A percentile compares a stretch with the other conserved stretches of the same genome.
phyloP scores from a whole-genome alignment of 2,329 filamentous ascomycete species.

The Fusarium staphyleae region DNA sequence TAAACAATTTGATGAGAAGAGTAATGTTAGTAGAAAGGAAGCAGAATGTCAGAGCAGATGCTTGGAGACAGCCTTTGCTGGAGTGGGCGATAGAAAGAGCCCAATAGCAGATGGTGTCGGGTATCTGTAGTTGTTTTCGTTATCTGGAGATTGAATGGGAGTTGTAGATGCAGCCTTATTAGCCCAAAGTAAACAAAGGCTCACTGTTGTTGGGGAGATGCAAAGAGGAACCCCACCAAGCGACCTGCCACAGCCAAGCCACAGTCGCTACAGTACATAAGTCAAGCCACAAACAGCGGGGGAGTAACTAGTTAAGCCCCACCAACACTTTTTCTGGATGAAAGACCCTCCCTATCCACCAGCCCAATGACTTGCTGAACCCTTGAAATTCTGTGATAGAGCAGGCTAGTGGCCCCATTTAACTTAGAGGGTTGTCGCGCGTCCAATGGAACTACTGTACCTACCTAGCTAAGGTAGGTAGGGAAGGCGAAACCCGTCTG shows the following conservation, averaged over 20 bases:
- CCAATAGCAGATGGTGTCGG: slow-evolving; percentile 9
- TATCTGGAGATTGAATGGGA: slow-evolving; percentile 21
- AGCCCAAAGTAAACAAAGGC: slow-evolving; percentile 39
- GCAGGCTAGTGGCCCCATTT: slow-evolving; percentile 1
- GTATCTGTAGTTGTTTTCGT: slow-evolving; percentile 25
- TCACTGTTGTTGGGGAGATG: slow-evolving; percentile 27
- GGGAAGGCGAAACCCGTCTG: slow-evolving; percentile 14
- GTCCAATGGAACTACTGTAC: neutral
- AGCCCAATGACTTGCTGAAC: slow-evolving; percentile 10
- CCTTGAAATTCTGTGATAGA: slow-evolving; percentile 5
- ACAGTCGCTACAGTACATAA: slow-evolving; percentile 17
- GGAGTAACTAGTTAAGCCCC: too few species aligned
- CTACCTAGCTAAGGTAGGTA: too few species aligned
- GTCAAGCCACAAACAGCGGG: slow-evolving; percentile 19
- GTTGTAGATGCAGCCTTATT: slow-evolving; percentile 26
- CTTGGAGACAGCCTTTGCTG: neutral
- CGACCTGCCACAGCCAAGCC: slow-evolving; percentile 11
- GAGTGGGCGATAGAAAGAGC: slow-evolving; percentile 7
- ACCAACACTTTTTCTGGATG: slow-evolving; percentile 13
- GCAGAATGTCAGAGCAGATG: slow-evolving; percentile 7
- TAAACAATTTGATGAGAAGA: slow-evolving; percentile 28
- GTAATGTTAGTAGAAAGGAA: slow-evolving; percentile 4
- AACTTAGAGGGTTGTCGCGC: neutral
- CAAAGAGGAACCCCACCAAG: slow-evolving; percentile 1
- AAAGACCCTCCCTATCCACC: neutral